Evolutionary conservation across 345 rosid genomes (phyloP), one percentile per base, ranked within the genome.

Genomic region (Pugionium cornutum): DNA sequence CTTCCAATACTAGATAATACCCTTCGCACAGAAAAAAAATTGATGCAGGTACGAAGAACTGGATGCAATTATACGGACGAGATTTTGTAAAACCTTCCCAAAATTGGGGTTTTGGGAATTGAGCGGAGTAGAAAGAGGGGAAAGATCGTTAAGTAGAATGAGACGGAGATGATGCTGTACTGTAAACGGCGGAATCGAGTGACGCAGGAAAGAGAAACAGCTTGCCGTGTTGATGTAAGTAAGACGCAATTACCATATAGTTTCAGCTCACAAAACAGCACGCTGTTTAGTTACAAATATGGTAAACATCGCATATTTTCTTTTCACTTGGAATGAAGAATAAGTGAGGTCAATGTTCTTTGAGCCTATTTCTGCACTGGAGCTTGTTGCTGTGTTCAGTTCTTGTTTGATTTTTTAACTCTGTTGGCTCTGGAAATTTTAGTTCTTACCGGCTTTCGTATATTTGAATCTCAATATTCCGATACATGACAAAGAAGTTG

Each of bases 111-210:
- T 18, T 18, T 18, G 18, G 18, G 18, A 18, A 18, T 18, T 18
- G 18, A 18, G 18, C 18, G 18, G 18, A 18, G 18, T 18, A 18
- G 18, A 18, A 18, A 36, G 30, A 43, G 72, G 43, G 18, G 18
- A 66, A 58, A 53, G 58, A 61, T 53, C 63, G 53, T 46, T 50
- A 44, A 44, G 77, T 58, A 44, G 67, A 58, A 11, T n/a, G 55
- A 66, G 72, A 66, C 67, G 62, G 42, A 32, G 51, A 44, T 53
- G 62, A 46, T 36, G 39, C 75, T 40, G 42, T 32, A 53, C 7
- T 42, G 35, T 3, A 49, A 48, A 65, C 26, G 59, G 61, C 73
- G 48, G 62, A 55, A 55, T 47, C 59, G 49, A 67, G 4, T 59
- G 60, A 55, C 59, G 54, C 60, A 33, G 59, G 42, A 47, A 48